These are phyloP conservation scores for Pugionium cornutum DNA, from an alignment of 345 rosid genomes.

Conservation along the genomic window DNA sequence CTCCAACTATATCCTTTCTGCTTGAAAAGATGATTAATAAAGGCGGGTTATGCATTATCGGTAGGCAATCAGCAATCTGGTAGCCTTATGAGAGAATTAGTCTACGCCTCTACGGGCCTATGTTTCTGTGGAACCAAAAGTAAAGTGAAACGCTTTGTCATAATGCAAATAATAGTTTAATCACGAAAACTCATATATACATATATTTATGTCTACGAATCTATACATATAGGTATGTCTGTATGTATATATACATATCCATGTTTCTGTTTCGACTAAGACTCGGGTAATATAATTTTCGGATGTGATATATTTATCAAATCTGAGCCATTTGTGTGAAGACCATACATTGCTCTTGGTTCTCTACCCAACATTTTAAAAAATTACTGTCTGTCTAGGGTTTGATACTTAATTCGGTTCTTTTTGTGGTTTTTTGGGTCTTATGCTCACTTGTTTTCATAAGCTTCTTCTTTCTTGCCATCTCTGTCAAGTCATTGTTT, in stretches of 20 bases:
- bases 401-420: too few relatives aligned
- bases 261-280: too few relatives aligned
- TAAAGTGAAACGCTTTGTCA: background rate
- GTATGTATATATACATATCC: too few relatives aligned
- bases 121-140: background rate
- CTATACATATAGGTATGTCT: too few relatives aligned
- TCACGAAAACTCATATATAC: background rate
- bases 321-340: too few relatives aligned
- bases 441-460: too few relatives aligned
- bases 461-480: background rate
- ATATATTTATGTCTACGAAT: background rate
- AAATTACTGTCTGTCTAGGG: too few relatives aligned
- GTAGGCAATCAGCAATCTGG: background rate
- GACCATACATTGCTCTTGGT: too few relatives aligned
- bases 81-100: background rate
- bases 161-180: background rate
- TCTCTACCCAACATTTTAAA: too few relatives aligned
- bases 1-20: conserved; percentile 12
- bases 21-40: background rate
- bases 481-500: conserved; percentile 18
- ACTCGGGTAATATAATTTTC: too few relatives aligned
- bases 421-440: too few relatives aligned
- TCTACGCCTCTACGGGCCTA: background rate
- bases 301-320: too few relatives aligned
- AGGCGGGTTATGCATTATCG: background rate